Evolutionary conservation across 768 basidiomycete genomes (phyloP).

Genomic region (Termitomyces sp.): DNA sequence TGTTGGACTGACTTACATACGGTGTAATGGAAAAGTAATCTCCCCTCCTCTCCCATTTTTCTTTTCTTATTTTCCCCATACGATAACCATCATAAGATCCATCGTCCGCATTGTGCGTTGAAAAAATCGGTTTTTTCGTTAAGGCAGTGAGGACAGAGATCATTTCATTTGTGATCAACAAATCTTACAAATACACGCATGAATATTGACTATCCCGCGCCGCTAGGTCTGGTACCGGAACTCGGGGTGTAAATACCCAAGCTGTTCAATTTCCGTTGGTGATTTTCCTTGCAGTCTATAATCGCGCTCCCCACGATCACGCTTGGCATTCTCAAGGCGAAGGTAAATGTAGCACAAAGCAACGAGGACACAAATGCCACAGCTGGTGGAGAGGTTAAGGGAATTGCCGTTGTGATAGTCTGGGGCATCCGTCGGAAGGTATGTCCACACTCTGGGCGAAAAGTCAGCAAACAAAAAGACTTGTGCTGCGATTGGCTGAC

Average conservation of each 20-base stretch:
- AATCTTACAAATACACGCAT: not conserved
- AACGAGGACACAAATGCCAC: constrained; percentile 28
- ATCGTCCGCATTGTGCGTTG: too few relatives aligned
- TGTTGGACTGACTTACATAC: not conserved
- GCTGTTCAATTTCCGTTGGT: constrained; percentile 31
- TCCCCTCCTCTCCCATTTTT: too few relatives aligned
- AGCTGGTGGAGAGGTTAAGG: constrained; percentile 39
- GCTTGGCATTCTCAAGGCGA: constrained; percentile 39
- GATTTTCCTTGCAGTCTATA: constrained; percentile 37
- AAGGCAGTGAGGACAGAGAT: not conserved
- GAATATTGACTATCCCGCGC: not conserved
- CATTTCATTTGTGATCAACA: too few relatives aligned
- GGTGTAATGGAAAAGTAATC: too few relatives aligned
- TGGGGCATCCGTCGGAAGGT: constrained; percentile 42
- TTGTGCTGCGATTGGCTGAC: not conserved
- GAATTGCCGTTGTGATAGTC: constrained; percentile 46
- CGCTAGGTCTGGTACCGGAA: constrained; percentile 38
- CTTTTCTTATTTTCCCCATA: too few relatives aligned
- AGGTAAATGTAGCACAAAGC: constrained; percentile 33
- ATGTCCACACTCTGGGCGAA: constrained; percentile 41
- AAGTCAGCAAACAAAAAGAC: not conserved
- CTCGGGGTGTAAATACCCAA: constrained; percentile 44
- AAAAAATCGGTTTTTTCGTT: not conserved
- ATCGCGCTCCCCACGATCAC: constrained; percentile 40
- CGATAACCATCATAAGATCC: not conserved